Percentiles rank a stretch among this genome's conserved stretches.
Evolutionary conservation across 257 asterid species (phyloP).

Genomic region (Capsicum chinense): DNA sequence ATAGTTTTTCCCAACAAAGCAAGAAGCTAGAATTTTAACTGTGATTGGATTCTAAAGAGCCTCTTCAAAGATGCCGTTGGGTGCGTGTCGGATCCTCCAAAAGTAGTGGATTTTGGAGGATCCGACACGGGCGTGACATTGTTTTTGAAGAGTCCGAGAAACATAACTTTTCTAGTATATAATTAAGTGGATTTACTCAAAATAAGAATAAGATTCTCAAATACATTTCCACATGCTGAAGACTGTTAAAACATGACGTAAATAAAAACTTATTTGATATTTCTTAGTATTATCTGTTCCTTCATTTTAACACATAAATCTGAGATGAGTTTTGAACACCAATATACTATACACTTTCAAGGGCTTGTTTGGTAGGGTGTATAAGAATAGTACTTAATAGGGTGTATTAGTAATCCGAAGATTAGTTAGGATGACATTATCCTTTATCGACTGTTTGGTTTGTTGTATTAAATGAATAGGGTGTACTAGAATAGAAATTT

Average conservation of each 20-base stretch:
- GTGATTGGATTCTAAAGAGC: background rate
- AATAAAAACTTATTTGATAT: background rate
- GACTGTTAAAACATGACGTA: background rate
- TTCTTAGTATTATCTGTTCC: background rate
- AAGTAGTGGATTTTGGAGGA: no score
- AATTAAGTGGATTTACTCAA: background rate
- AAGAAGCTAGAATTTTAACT: slow-evolving; percentile 10
- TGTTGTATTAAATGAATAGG: background rate
- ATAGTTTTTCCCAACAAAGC: background rate
- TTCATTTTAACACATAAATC: background rate
- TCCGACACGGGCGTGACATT: no score
- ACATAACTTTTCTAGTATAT: background rate
- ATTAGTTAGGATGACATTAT: background rate
- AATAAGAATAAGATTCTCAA: background rate
- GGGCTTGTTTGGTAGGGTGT: background rate
- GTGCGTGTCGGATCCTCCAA: no score
- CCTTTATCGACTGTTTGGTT: background rate
- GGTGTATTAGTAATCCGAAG: background rate
- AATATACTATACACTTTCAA: background rate
- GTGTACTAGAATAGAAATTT: background rate
- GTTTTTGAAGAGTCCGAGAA: no score
- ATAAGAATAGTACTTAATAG: background rate
- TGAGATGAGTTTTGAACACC: background rate
- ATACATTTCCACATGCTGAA: background rate
- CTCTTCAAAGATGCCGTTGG: no score